Base-by-base conservation (phyloP, 1,284 basidiomycete species). In the Heterobasidion occidentale region DNA sequence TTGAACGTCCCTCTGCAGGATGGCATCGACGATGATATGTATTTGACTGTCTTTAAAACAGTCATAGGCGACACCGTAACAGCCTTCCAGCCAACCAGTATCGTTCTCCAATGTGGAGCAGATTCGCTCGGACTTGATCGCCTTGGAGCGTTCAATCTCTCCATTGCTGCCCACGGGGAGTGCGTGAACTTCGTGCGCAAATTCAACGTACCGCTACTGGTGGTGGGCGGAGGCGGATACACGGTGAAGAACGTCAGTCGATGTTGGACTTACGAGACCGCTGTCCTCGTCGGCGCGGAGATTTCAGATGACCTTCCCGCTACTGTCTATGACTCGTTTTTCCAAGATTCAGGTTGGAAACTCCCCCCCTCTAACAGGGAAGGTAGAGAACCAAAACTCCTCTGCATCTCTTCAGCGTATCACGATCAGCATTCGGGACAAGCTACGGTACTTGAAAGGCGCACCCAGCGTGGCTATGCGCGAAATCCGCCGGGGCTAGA, bases 251-350 rank as follows among this genome's bases (percentile, higher is more conserved):
- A 96, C 64, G 96, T 99, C 56, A 92, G 92, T 47, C 83, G 96
- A n/a, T 98, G 96, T 68, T 99, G 96, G 96, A 90, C 96, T 9
- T 98, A 98, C 75, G 96, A 99, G 71, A 99, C 97, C 0, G 88
- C 92, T 6, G 90, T 99, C 0, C 80, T 95, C n/a, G 86, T 95
- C 33, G 91, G 93, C 15, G 84, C 88, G 0, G 74, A 81, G 15
- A 82, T 99, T 12, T 87, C 94, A 0, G 89, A 96, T 70, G 85
- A 89, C 57, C 83, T 99, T 6, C 96, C 96, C 0, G 74, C 76
- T 9, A 98, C 94, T 7, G 85, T 92, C 1, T 99, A 97, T 71
- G 92, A 97, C 67, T 81, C 89, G 2, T 98, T 95, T 73, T 99
- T 98, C 71, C 84, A 85, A 9, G 94, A 96, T 58, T 86, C 86